Evolutionary conservation across 306 rosid genomes (phyloP), one percentile per base, ranked within the genome.

Genomic region (Biancaea sappan): DNA sequence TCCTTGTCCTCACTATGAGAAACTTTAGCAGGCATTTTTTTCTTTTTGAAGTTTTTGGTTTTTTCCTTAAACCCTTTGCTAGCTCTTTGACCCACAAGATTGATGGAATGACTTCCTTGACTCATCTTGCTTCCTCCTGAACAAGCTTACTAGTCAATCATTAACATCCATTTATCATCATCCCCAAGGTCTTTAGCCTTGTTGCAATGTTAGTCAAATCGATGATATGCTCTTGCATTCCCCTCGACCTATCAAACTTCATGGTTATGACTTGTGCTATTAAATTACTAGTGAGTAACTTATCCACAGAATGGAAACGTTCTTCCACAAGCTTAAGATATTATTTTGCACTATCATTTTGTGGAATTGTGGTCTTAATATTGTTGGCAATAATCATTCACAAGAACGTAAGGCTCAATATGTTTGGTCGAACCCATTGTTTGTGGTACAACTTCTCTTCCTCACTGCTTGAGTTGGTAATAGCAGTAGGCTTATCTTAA

Each of bases 351-450:
- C 37, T 57, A 25, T 57, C 19, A 1, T 0, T 28, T 26, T 25
- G 18, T 26, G 63, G 19, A 57, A 57, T 0, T 8, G 19, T 54
- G 4, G 38, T 9, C 63, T 57, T 25, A 26, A 56, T 56, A 2
- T 28, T 57, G 19, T 28, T 57, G 11, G 63, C 8, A 57, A 28
- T 12, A 8, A 13, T 56, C 12, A 56, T 74, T 69, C 44, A 15
- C 68, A 75, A 9, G 32, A 80, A 75, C 69, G 75, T 43, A 10
- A 50, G 6, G 47, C 56, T 66, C 19, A 66, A 24, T 41, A 7
- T 43, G 14, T 43, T 24, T 3, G 24, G 14, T 11, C 8, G 0
- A 14, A 41, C 40, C 15, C 71, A 43, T 22, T 4, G 8, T n/a
- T n/a, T n/a, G n/a, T n/a, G n/a, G n/a, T n/a, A n/a, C n/a, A n/a